Evolutionary conservation across 345 rosid genomes (phyloP), one percentile per base, ranked within the genome.

Genomic region (Camelina hispida): DNA sequence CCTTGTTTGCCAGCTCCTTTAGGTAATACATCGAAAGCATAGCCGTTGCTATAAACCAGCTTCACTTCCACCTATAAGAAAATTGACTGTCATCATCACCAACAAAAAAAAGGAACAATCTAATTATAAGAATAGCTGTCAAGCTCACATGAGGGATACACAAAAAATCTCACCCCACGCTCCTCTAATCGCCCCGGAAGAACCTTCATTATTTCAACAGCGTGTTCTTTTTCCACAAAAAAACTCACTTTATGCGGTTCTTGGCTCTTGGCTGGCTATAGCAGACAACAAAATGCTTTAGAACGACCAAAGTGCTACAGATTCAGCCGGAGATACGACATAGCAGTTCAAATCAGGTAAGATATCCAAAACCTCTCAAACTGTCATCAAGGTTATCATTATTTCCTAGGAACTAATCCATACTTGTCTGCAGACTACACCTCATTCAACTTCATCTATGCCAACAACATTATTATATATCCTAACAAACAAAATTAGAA

Each of bases 1-100:
- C 86, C 88, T 77, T 97, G 96, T 85, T 93, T 93, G 46, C 94
- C 98, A 78, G 98, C 91, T 70, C 86, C 81, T 85, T 56, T 83
- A 44, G 98, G 96, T 51, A 93, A 84, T 38, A 93, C 83, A 73
- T 93, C 98, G 70, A 93, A 77, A 59, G 89, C 98, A 17, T 65
- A 81, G 15, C 90, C 97, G 23, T 84, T 85, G 78, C 97, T 91
- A 78, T 85, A 88, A 47, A 91, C 78, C 78, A 93, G 79, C 79
- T 93, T 93, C 62, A 87, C 85, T 71, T 83, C 96, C 71, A 93
- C 83, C 98, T 93, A 83, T 43, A 48, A 69, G 30, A 38, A 54
- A 51, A 9, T 32, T 2, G 2, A 64, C 9, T 30, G 3, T 62
- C 43, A 22, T 44, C 44, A 35, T 23, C 17, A 62, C 32, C 28